A percentile compares a stretch with the other conserved stretches of the same genome.
Conservation (phyloP, 495 filamentous ascomycete species). For the Neurospora intermedia region DNA sequence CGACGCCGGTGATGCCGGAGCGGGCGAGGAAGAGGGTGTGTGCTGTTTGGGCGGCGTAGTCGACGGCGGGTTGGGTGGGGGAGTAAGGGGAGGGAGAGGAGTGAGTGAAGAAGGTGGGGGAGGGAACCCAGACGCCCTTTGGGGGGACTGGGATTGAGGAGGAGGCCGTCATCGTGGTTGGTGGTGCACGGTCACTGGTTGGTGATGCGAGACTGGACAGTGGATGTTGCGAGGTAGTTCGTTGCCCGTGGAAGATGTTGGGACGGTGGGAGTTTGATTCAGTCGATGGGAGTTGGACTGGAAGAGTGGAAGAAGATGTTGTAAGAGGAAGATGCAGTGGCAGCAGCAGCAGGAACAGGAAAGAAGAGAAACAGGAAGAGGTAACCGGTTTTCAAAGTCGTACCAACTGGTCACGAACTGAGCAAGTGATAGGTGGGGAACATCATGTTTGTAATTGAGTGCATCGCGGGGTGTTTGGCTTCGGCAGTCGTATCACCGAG, state of each 20-base stretch:
- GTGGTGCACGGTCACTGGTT: background rate
- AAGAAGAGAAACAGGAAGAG: background rate
- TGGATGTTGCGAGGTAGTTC: background rate
- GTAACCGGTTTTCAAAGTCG: background rate
- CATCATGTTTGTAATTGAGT: background rate
- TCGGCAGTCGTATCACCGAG: background rate
- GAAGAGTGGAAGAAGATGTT: background rate
- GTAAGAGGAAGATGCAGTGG: background rate
- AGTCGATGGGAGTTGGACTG: background rate
- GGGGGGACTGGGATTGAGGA: constrained; percentile 16
- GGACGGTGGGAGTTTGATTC: background rate
- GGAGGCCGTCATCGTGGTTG: background rate
- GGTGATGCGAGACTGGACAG: background rate
- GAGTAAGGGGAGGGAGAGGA: background rate
- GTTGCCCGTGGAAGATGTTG: background rate
- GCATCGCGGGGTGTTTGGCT: background rate
- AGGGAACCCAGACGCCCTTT: constrained; percentile 33
- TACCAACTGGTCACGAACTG: background rate
- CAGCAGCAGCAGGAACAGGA: background rate
- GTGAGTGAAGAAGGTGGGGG: constrained; percentile 34
- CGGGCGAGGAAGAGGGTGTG: constrained; percentile 55
- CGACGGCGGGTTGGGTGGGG: constrained; percentile 22
- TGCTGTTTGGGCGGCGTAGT: constrained; percentile 43
- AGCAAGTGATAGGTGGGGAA: background rate
- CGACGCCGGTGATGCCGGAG: constrained; percentile 51